Conservation (phyloP, 2,329 filamentous ascomycete genomes). For the Alternaria arbusti region DNA sequence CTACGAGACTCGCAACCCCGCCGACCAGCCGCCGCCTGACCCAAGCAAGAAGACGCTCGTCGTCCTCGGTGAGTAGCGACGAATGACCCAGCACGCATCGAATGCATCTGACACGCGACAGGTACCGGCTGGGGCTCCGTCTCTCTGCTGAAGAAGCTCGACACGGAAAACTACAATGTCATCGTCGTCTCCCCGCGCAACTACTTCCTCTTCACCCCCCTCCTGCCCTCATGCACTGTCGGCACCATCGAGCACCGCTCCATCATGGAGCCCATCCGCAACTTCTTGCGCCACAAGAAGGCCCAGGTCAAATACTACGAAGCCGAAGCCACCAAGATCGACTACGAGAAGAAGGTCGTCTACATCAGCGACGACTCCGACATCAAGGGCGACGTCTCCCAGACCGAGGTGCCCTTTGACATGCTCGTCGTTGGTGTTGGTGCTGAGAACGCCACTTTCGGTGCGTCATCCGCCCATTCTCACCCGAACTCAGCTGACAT, state of each 20-base stretch:
- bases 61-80: constrained; percentile 73
- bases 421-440: constrained; percentile 98
- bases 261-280: constrained; percentile 98
- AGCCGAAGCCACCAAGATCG: constrained; percentile 94
- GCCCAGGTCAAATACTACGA: constrained; percentile 95
- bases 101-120: constrained; percentile 49
- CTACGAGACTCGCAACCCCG: constrained; percentile 81
- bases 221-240: constrained; percentile 96
- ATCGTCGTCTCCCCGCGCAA: constrained; percentile 97
- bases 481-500: constrained; percentile 20
- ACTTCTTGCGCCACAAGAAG: constrained; percentile 94
- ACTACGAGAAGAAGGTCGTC: constrained; percentile 87
- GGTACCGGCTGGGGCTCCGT: constrained; percentile 97
- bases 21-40: constrained; percentile 78
- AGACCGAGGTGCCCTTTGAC: constrained; percentile 94
- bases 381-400: constrained; percentile 79
- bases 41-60: constrained; percentile 96
- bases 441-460: constrained; percentile 98
- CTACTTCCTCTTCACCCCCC: constrained; percentile 99
- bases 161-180: constrained; percentile 99
- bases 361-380: constrained; percentile 92
- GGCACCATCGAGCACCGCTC: constrained; percentile 98
- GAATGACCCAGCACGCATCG: neutral
- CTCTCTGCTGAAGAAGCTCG: constrained; percentile 96
- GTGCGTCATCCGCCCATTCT: constrained; percentile 52